Evolutionary conservation across 2,329 filamentous ascomycete genomes (phyloP), one percentile per base, ranked within the genome.

Genomic region (Xylaria arbuscula): DNA sequence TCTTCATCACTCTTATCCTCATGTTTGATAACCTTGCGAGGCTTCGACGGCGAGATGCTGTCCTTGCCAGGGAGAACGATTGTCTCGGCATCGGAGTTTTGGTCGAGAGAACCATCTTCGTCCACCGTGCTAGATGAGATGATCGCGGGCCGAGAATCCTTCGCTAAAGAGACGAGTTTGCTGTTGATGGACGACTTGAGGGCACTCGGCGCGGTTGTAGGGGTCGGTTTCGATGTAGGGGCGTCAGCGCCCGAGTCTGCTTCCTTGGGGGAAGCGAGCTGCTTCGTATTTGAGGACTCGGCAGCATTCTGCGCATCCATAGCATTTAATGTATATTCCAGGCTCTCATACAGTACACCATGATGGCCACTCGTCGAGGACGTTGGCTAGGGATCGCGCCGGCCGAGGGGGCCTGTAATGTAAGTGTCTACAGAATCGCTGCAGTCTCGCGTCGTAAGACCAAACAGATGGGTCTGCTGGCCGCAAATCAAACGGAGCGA

Each of bases 41-140:
- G 83, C 78, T 90, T 90, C 67, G 88, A 87, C 0, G 88, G 88
- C 28, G 88, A 90, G 74, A 88, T 82, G 47, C 87, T 88, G 76
- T 90, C 87, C 76, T 90, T 91, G 34, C 88, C 88, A 11, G 88
- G 85, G 40, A 92, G 79, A 42, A 92, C 89, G 70, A 92, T 90
- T 15, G 90, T 92, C 80, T 92, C 90, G 57, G 90, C 90, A 76
- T 92, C 90, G 1, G 90, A 92, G 74, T 90, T 89, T 75, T 85
- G 88, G 67, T 90, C 89, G 66, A 81, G 81, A 24, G 77, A 78
- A 63, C 74, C 78, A 69, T 83, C 81, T 53, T 84, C 82, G 64
- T 86, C 83, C 60, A 79, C 76, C 22, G 80, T 75, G 60, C 75
- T 76, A 11, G 79, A 72, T n/a, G 76, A 74, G 34, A 77, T 64